Evolutionary conservation across 805 yeast genomes (phyloP).

Genomic region (Spathaspora arborariae): DNA sequence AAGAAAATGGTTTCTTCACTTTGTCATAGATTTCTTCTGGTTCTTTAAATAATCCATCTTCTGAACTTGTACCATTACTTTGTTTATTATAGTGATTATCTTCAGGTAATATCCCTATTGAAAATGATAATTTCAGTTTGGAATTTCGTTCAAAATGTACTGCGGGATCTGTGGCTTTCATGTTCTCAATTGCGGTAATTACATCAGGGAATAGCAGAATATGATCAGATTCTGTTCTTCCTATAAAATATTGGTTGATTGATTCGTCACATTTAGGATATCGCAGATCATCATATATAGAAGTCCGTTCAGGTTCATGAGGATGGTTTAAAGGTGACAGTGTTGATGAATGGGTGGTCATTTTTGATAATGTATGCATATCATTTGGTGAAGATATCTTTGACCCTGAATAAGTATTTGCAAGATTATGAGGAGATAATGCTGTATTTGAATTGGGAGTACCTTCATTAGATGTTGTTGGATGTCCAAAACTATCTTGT

Average conservation of each 20-base stretch:
- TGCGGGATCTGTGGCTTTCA: slow-evolving; percentile 38
- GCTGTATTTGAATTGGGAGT: slow-evolving; percentile 34
- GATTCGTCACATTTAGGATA: slow-evolving; percentile 50
- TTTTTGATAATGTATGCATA: not conserved
- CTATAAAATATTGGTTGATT: slow-evolving; percentile 68
- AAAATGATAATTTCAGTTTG: slow-evolving; percentile 42
- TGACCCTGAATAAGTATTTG: slow-evolving; percentile 1
- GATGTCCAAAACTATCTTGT: slow-evolving; percentile 40
- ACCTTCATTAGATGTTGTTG: slow-evolving; percentile 31
- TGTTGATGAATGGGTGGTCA: not conserved
- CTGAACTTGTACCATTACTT: slow-evolving; percentile 12
- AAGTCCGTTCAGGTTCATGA: not conserved
- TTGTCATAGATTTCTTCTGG: slow-evolving; percentile 78
- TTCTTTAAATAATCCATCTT: slow-evolving; percentile 39
- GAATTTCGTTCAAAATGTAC: slow-evolving; percentile 37
- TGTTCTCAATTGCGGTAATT: slow-evolving; percentile 39
- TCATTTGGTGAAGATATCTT: not conserved
- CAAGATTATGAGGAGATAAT: slow-evolving; percentile 29
- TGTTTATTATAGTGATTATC: slow-evolving; percentile 19
- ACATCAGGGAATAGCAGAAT: slow-evolving; percentile 58
- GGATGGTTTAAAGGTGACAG: slow-evolving; percentile 3
- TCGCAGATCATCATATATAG: slow-evolving; percentile 15
- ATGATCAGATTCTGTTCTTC: slow-evolving; percentile 42
- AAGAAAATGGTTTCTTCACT: slow-evolving; percentile 74
- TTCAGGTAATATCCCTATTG: slow-evolving; percentile 43